Evolutionary conservation across 2,329 filamentous ascomycete genomes (phyloP), one percentile per base, ranked within the genome.

Genomic region (Xylariaceae sp.): DNA sequence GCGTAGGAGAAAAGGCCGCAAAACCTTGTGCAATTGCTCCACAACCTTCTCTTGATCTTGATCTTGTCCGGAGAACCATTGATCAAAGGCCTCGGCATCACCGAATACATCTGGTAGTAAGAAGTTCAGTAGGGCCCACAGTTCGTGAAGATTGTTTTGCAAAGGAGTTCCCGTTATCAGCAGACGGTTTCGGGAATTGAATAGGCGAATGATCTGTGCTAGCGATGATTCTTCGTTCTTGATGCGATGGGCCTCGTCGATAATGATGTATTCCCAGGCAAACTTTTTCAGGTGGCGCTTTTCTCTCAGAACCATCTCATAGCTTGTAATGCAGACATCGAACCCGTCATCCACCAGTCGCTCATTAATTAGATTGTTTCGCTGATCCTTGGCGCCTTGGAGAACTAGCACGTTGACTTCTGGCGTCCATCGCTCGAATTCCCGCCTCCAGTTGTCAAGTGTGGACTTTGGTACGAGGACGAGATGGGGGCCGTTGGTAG

Each of bases 201-300:
- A 99, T 51, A 96, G 77, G 63, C 94, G 89, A 61, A 99, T 96
- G 62, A 97, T 95, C 68, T 97, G 92, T 2, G 94, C 91, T 2
- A 99, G 79, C 0, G 94, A 96, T 0, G 94, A 99, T 71, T 97
- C 91, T 70, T 99, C 94, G 72, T 99, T 99, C 78, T 99, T 99
- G 81, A 99, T 99, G 57, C 94, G 90, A 72, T 99, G 94, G 2
- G 94, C 84, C 74, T 99, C 94, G 66, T 99, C 94, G 61, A 99
- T 96, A 64, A 99, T 96, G 72, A 99, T 99, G 73, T 99, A 99
- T 71, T 99, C 92, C 94, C 94, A 99, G 0, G 94, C 91, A 70
- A 99, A 95, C 72, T 97, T 97, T 75, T 94, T 96, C 62, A 99
- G 73, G 64, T 96, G 90, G 1, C 88, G 79, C 75, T 99, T 97